phyloP scores from a whole-genome alignment of 495 filamentous ascomycete genomes.

The Paragyromitra xinjiangensis region DNA sequence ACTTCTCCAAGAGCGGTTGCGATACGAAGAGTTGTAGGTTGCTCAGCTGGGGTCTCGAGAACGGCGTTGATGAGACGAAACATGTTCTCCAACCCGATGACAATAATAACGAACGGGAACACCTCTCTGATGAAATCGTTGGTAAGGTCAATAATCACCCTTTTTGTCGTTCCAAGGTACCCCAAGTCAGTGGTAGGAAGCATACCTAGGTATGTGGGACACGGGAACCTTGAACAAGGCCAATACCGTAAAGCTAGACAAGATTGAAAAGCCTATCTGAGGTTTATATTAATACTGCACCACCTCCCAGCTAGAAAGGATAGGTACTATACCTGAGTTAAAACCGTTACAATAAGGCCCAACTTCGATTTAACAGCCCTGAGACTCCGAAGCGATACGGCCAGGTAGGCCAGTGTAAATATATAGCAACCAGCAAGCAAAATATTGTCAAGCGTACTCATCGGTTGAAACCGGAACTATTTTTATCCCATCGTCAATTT shows the following conservation, averaged over 20 bases:
- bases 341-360: constrained; percentile 71
- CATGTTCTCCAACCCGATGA: constrained; percentile 76
- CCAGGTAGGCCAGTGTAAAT: constrained; percentile 67
- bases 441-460: constrained; percentile 68
- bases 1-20: constrained; percentile 73
- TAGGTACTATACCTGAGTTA: constrained; percentile 62
- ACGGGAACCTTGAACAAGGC: constrained; percentile 70
- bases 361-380: constrained; percentile 73
- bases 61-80: constrained; percentile 76
- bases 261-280: constrained; percentile 71
- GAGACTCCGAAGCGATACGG: constrained; percentile 67
- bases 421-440: constrained; percentile 69
- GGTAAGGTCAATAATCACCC: constrained; percentile 23
- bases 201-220: constrained; percentile 67
- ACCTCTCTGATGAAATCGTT: constrained; percentile 59
- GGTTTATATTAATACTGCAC: constrained; percentile 22
- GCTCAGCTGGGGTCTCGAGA: constrained; percentile 69
- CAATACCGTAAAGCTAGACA: constrained; percentile 71
- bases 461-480: constrained; percentile 75
- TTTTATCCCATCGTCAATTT: constrained; percentile 59
- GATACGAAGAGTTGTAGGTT: constrained; percentile 68
- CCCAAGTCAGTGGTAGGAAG: constrained; percentile 56
- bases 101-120: constrained; percentile 75
- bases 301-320: not conserved
- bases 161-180: not conserved